Conservation (phyloP, 139 green algal species). For the Choricystis sp. region DNA sequence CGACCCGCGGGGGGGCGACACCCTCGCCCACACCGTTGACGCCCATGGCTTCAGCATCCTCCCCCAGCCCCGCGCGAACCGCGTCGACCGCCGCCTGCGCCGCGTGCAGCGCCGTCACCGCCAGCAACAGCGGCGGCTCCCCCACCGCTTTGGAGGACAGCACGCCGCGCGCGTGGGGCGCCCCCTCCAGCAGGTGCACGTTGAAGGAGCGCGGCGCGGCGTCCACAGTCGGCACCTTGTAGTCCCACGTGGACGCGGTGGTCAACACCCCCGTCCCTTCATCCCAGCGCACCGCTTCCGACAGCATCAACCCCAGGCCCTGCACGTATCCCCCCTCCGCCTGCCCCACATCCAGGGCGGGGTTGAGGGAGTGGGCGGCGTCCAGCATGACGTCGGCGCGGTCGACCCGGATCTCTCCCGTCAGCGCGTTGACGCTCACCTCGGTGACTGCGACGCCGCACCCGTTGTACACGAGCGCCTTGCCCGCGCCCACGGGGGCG, state of each 20-base stretch:
- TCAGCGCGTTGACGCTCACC: conserved; percentile 83
- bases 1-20: background rate
- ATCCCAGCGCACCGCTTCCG: background rate
- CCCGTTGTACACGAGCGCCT: background rate
- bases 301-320: conserved; percentile 51
- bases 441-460: conserved; percentile 55
- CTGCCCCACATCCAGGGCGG: conserved; percentile 87
- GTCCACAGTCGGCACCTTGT: background rate
- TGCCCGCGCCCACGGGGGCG: background rate
- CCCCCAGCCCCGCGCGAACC: conserved; percentile 1
- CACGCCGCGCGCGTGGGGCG: conserved; percentile 13
- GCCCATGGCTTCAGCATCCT: conserved; percentile 2
- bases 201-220: background rate
- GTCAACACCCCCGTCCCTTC: background rate
- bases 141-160: conserved; percentile 88
- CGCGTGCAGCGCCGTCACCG: conserved; percentile 9
- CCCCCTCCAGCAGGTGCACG: background rate
- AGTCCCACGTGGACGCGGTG: background rate
- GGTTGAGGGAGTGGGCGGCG: conserved; percentile 83
- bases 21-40: background rate
- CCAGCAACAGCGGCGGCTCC: conserved; percentile 88
- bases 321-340: conserved; percentile 88
- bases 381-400: conserved; percentile 86
- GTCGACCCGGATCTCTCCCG: conserved; percentile 39
- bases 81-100: conserved; percentile 5